These are phyloP conservation scores for Fusarium secorum DNA, from an alignment of 2,329 filamentous ascomycete genomes.

Conservation along the genomic window DNA sequence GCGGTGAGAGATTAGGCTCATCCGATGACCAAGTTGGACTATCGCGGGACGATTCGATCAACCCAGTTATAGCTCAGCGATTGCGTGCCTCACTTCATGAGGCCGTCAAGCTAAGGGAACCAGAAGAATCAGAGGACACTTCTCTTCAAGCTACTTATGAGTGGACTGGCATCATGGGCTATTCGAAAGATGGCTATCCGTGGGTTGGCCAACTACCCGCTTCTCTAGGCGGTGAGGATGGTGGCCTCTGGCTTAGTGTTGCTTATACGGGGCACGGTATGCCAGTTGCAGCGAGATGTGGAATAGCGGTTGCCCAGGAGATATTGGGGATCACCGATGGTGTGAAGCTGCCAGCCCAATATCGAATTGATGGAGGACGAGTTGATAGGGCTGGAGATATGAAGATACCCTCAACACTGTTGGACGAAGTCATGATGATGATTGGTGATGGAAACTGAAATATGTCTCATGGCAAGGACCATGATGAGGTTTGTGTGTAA, in stretches of 20 bases:
- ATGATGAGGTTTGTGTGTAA: neutral
- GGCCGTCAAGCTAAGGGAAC: conserved; percentile 52
- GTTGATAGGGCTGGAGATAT: conserved; percentile 31
- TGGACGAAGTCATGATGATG: conserved; percentile 40
- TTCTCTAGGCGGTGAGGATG: conserved; percentile 51
- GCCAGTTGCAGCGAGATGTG: conserved; percentile 75
- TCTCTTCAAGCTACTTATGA: conserved; percentile 64
- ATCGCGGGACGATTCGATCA: conserved; percentile 66
- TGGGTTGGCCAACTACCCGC: conserved; percentile 75
- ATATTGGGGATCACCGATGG: conserved; percentile 55
- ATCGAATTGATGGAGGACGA: conserved; percentile 48
- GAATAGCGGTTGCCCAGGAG: conserved; percentile 68
- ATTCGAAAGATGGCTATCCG: conserved; percentile 70
- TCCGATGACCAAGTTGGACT: conserved; percentile 58
- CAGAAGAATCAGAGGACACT: conserved; percentile 49
- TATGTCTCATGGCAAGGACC: neutral
- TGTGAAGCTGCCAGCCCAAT: conserved; percentile 56
- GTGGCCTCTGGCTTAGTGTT: conserved; percentile 68
- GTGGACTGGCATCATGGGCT: conserved; percentile 87
- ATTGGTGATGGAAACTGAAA: conserved; percentile 20
- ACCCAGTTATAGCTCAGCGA: conserved; percentile 63
- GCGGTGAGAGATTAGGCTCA: conserved; percentile 70
- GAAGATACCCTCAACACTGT: conserved; percentile 36
- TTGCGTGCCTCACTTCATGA: conserved; percentile 57
- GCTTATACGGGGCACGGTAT: conserved; percentile 81